Percentiles rank a stretch among this genome's conserved stretches.
These are phyloP conservation scores for Epichloe brachyelytri DNA, from an alignment of 2,329 filamentous ascomycete species.

Conservation along the genomic window DNA sequence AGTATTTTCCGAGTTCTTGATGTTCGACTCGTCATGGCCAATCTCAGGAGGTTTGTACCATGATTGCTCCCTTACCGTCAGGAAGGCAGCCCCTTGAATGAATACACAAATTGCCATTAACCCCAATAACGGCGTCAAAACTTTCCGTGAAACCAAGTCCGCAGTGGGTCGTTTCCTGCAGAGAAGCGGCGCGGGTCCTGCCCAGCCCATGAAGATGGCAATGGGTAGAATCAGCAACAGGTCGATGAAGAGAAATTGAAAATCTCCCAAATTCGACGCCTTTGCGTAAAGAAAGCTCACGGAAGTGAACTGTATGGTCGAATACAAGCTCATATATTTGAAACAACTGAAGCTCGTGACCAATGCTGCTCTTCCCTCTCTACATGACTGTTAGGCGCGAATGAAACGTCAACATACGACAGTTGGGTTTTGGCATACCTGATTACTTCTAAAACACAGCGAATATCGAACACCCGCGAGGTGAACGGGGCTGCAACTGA, in stretches of 20 bases:
- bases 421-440: slow-evolving; percentile 32
- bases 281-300: slow-evolving; percentile 94
- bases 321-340: slow-evolving; percentile 99
- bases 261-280: slow-evolving; percentile 89
- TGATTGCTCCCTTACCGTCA: slow-evolving; percentile 60
- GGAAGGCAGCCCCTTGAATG: slow-evolving; percentile 62
- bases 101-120: slow-evolving; percentile 74
- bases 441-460: slow-evolving; percentile 87
- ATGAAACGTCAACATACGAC: not conserved
- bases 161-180: slow-evolving; percentile 81
- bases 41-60: slow-evolving; percentile 81
- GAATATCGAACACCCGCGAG: slow-evolving; percentile 88
- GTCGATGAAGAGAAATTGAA: slow-evolving; percentile 96
- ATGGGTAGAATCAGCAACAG: slow-evolving; percentile 86
- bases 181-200: slow-evolving; percentile 64
- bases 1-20: slow-evolving; percentile 88
- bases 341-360: slow-evolving; percentile 99
- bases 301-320: slow-evolving; percentile 95
- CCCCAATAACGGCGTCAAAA: slow-evolving; percentile 76
- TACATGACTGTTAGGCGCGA: slow-evolving; percentile 19
- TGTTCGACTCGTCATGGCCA: slow-evolving; percentile 67
- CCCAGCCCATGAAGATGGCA: slow-evolving; percentile 98
- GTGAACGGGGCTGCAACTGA: slow-evolving; percentile 98
- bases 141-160: slow-evolving; percentile 82
- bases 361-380: slow-evolving; percentile 83